Conservation (phyloP, 768 basidiomycete genomes). For the Hygrocybe coccinea region DNA sequence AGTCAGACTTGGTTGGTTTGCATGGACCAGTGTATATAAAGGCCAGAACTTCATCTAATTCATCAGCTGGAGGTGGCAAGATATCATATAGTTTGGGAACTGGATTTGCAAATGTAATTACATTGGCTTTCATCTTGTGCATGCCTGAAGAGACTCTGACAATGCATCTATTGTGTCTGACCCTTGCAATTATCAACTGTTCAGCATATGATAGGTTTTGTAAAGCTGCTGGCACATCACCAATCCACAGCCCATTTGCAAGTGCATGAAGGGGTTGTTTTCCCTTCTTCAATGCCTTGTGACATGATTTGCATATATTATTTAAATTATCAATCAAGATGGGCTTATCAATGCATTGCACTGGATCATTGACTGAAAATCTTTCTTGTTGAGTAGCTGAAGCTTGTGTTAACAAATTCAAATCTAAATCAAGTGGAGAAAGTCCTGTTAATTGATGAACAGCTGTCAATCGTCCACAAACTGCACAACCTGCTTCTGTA, state of each 20-base stretch:
- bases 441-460: not conserved
- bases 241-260: constrained; percentile 22
- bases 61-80: constrained; percentile 17
- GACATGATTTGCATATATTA: constrained; percentile 15
- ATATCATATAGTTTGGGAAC: constrained; percentile 15
- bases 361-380: not conserved
- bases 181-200: constrained; percentile 23
- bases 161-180: constrained; percentile 27
- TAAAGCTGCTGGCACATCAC: constrained; percentile 28
- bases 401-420: not conserved
- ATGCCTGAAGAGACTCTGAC: constrained; percentile 27
- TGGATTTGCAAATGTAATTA: not conserved
- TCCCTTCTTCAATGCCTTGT: constrained; percentile 29
- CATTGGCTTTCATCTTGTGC: constrained; percentile 27
- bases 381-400: not conserved
- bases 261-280: constrained; percentile 7
- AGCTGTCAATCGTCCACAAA: not conserved
- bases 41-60: constrained; percentile 18
- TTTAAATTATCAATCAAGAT: not conserved
- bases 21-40: not conserved
- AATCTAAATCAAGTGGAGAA: not conserved
- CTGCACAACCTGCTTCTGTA: not conserved
- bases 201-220: constrained; percentile 27
- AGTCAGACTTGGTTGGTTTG: constrained; percentile 13
- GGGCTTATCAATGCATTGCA: not conserved